Evolutionary conservation across 257 asterid genomes (phyloP).

Genomic region (Solanum pennellii): DNA sequence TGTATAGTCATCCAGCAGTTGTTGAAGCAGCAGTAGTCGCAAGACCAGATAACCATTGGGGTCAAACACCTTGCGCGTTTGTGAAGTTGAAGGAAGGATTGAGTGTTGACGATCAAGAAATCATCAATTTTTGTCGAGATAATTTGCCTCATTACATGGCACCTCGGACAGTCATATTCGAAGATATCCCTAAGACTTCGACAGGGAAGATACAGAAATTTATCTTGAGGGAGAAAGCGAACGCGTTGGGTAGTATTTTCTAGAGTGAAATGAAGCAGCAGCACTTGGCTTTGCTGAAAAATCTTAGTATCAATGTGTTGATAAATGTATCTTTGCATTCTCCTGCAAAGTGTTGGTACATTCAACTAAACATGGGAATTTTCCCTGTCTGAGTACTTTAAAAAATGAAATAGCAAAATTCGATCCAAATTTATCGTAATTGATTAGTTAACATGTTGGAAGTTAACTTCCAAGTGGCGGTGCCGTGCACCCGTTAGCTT

Average conservation of each 20-base stretch:
- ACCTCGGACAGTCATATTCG: slow-evolving; percentile 21
- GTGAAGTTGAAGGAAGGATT: slow-evolving; percentile 17
- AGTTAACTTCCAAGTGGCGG: not conserved
- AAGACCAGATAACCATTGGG: slow-evolving; percentile 28
- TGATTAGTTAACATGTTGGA: not conserved
- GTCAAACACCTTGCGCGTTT: slow-evolving; percentile 29
- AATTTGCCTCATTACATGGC: slow-evolving; percentile 27
- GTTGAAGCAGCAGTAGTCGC: slow-evolving; percentile 27
- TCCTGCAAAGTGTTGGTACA: not conserved
- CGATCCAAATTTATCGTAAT: not conserved
- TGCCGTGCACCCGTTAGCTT: not conserved
- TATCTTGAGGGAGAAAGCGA: slow-evolving; percentile 18
- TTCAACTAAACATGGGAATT: too few species aligned
- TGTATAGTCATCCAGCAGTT: slow-evolving; percentile 22
- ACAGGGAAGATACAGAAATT: slow-evolving; percentile 29
- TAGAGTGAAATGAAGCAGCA: not conserved
- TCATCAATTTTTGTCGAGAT: slow-evolving; percentile 20
- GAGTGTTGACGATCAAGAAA: slow-evolving; percentile 7
- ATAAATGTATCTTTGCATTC: not conserved
- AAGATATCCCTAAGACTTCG: slow-evolving; percentile 26
- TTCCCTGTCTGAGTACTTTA: not conserved
- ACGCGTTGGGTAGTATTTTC: slow-evolving; percentile 19
- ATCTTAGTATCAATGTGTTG: not conserved
- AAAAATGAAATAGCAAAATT: not conserved
- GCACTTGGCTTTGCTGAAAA: not conserved